Evolutionary conservation across 2,329 filamentous ascomycete species (phyloP), one percentile per base, ranked within the genome.

Genomic region (Ophiosphaerella herpotricha): DNA sequence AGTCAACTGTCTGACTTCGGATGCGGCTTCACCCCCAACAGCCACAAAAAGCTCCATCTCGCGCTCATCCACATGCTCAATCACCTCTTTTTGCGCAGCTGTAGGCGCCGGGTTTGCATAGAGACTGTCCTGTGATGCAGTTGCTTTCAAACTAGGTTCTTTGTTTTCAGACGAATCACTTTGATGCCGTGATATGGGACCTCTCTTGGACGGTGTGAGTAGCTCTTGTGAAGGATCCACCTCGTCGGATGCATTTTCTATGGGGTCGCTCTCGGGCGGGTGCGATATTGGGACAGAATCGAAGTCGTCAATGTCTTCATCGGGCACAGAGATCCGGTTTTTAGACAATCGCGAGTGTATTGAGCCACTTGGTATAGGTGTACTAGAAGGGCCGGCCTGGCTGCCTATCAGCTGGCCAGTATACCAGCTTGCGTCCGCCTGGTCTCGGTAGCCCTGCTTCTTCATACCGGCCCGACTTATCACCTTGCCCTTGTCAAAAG

Each of bases 371-470:
- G 64, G 59, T 11, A 55, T 60, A 5, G 64, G 62, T 6, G 68
- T 44, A 69, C 63, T 43, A 64, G 72, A 62, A 24, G 63, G 49
- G 5, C 34, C 54, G n/a, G 57, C 23, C 43, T 63, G 66, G 26
- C 53, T 66, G 16, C 54, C 57, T 38, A 79, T 83, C 14, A 96
- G 74, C 61, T 94, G 89, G 47, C 78, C 83, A 0, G 85, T 87
- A 66, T 97, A 96, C 81, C 90, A 96, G 74, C 91, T 94, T 32
- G 80, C 81, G 38, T 89, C 85, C 1, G 86, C 90, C 71, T 97
- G 91, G 54, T 94, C 90, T 48, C 82, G 83, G 71, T 97, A 97
- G 7, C 88, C 83, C 42, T 78, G 75, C 24, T 79, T 70, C 50
- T 81, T 82, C 34, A 78, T 82, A 53, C 82, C 88, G 1, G 80